Evolutionary conservation across 1,139 yeast species (phyloP).

Genomic region (Barnettozyma hawaiiensis): DNA sequence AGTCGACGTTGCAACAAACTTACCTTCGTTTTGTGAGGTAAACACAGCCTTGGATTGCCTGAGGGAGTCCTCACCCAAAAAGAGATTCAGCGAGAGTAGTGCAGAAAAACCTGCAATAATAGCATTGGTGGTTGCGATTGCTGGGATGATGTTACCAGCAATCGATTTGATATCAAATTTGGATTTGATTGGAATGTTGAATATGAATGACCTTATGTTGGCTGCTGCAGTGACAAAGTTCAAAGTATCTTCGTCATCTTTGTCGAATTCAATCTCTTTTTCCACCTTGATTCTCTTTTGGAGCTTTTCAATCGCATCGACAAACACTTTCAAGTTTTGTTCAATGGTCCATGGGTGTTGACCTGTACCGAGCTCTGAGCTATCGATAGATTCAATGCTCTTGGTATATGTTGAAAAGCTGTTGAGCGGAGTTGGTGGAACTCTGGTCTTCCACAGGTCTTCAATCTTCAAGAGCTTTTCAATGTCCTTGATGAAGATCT

Average conservation of each 20-base stretch:
- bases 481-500: constrained; percentile 65
- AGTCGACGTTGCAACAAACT: constrained; percentile 60
- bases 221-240: constrained; percentile 87
- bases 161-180: constrained; percentile 88
- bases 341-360: constrained; percentile 58
- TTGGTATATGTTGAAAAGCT: constrained; percentile 29
- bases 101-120: constrained; percentile 88
- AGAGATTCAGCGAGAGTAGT: constrained; percentile 57
- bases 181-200: constrained; percentile 65
- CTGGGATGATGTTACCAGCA: constrained; percentile 98
- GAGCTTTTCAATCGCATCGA: constrained; percentile 43
- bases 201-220: constrained; percentile 69
- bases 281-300: constrained; percentile 41
- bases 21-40: constrained; percentile 63
- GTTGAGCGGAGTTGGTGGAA: constrained; percentile 59
- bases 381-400: constrained; percentile 23
- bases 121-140: constrained; percentile 97
- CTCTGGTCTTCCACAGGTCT: constrained; percentile 71
- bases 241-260: constrained; percentile 89
- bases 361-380: constrained; percentile 39
- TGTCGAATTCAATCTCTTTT: constrained; percentile 67
- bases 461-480: constrained; percentile 66
- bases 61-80: constrained; percentile 29
- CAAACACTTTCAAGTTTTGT: constrained; percentile 61
- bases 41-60: constrained; percentile 47